A percentile compares a stretch with the other conserved stretches of the same genome.
Conservation (phyloP, 257 asterid species). For the Solanum bulbocastanum region DNA sequence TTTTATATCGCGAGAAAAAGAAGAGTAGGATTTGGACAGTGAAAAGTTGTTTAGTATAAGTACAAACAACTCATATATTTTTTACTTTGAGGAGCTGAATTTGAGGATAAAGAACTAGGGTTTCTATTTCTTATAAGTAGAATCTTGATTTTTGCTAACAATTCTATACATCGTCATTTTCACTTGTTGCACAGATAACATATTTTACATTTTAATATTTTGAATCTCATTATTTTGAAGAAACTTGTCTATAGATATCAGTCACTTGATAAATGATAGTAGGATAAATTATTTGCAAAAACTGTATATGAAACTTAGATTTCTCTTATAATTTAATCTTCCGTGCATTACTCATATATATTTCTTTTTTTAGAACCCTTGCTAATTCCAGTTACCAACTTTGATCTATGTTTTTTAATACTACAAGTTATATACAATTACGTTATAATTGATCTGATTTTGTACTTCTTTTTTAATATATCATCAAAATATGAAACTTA, state of each 20-base stretch:
- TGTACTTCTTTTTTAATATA: not conserved
- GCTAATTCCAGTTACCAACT: not conserved
- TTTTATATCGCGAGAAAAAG: not conserved
- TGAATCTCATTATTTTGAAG: too few relatives aligned
- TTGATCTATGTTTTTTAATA: not conserved
- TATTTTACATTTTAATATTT: too few relatives aligned
- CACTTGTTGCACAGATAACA: too few relatives aligned
- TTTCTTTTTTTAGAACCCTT: not conserved
- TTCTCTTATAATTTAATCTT: not conserved
- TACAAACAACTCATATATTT: not conserved
- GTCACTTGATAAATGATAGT: not conserved
- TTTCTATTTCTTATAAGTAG: not conserved
- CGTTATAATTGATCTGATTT: not conserved
- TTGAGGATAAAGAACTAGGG: too few relatives aligned
- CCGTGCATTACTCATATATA: not conserved
- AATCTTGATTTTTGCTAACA: not conserved
- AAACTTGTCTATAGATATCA: not conserved
- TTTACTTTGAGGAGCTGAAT: not conserved
- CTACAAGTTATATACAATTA: not conserved
- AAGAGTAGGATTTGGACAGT: not conserved
- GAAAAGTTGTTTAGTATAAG: not conserved
- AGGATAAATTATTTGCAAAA: not conserved
- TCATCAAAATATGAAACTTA: not conserved
- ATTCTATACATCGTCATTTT: too few relatives aligned
- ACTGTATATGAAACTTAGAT: not conserved